Evolutionary conservation across 768 basidiomycete species (phyloP).

Genomic region (Naematelia aurantialba): DNA sequence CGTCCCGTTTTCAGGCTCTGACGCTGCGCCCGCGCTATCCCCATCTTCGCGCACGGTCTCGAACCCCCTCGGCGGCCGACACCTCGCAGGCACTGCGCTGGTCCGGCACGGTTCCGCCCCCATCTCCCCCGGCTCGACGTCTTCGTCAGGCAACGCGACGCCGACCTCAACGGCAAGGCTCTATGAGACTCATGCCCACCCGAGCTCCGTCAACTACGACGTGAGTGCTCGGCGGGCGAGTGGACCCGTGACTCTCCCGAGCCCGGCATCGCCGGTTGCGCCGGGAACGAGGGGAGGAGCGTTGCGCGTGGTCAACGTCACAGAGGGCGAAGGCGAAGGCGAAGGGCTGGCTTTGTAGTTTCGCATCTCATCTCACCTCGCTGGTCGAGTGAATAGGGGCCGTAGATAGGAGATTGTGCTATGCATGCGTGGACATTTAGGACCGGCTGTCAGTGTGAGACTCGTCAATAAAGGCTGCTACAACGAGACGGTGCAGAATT

Average conservation of each 20-base stretch:
- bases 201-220: background rate
- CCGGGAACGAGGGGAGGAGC: conserved; percentile 14
- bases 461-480: no score
- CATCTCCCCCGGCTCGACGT: conserved; percentile 5
- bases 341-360: background rate
- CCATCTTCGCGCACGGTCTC: conserved; percentile 8
- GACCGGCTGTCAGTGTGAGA: no score
- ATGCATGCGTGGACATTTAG: background rate
- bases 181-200: no score
- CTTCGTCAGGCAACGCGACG: conserved; percentile 17
- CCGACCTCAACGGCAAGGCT: conserved; percentile 6
- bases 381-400: background rate
- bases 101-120: conserved; percentile 20
- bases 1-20: conserved; percentile 6
- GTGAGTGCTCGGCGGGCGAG: background rate
- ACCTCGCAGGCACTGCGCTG: conserved; percentile 14
- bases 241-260: conserved; percentile 5
- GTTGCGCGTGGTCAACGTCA: conserved; percentile 30
- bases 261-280: background rate
- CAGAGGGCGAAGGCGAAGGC: conserved; percentile 16
- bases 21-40: conserved; percentile 1
- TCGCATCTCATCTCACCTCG: background rate
- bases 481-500: no score
- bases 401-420: no score
- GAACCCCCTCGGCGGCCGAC: conserved; percentile 14